phyloP scores from a whole-genome alignment of 2,329 filamentous ascomycete species.

The Chaetomiaceae sp. region DNA sequence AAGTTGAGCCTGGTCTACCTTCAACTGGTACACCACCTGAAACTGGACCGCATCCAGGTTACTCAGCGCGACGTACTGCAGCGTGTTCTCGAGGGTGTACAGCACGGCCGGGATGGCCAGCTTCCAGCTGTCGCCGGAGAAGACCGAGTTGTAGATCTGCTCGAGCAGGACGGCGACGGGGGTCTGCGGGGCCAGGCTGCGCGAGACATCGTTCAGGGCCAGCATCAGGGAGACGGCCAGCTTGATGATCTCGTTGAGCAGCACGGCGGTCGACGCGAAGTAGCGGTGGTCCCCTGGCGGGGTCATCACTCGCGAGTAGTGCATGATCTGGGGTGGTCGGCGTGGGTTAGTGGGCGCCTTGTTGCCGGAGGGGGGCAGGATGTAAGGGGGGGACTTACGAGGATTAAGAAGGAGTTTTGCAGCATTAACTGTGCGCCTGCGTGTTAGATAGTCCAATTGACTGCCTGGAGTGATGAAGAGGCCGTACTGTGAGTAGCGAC shows the following conservation, averaged over 20 bases:
- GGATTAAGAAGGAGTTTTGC: conserved; percentile 72
- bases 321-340: conserved; percentile 60
- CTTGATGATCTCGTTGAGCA: conserved; percentile 90
- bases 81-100: conserved; percentile 87
- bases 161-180: conserved; percentile 74
- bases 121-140: conserved; percentile 91
- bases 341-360: background rate
- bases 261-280: conserved; percentile 87
- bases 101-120: conserved; percentile 80
- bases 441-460: conserved; percentile 21
- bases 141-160: conserved; percentile 73
- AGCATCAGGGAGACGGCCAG: conserved; percentile 79
- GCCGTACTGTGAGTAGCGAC: conserved; percentile 58
- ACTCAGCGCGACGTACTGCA: conserved; percentile 86
- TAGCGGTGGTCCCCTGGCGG: conserved; percentile 76
- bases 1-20: conserved; percentile 40
- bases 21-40: conserved; percentile 88
- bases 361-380: background rate
- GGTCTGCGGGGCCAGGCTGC: conserved; percentile 68
- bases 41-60: conserved; percentile 91
- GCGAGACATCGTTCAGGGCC: conserved; percentile 79
- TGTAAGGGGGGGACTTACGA: conserved; percentile 48
- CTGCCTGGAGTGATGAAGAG: background rate
- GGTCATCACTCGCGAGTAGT: conserved; percentile 95
- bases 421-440: conserved; percentile 57